Evolutionary conservation across 208 protist species (phyloP), one percentile per base, ranked within the genome.

Genomic region (Acanthamoeba lenticulata): DNA sequence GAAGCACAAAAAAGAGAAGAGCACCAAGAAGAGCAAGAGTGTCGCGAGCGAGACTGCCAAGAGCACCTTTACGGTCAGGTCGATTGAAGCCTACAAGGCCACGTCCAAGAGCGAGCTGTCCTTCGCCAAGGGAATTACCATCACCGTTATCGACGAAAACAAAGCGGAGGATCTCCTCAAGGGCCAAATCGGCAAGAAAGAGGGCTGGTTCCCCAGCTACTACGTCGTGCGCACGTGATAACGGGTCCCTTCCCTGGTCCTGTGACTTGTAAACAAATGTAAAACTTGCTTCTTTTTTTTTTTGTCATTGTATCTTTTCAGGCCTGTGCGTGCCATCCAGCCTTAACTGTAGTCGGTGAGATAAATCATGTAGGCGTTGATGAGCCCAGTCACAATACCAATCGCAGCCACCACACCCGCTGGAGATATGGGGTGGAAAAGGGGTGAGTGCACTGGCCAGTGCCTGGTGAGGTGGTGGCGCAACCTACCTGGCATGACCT

Each of bases 171-270:
- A n/a, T 57, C 38, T 57, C 3, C 57, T 88, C 44, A 34, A 57
- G 9, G 79, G 79, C 44, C 40, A 88, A n/a, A 27, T 88, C n/a
- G 79, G 45, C 79, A 88, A 88, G 79, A 88, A 88, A 40, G 79
- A 88, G 79, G 79, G 79, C 27, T 88, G 79, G 79, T 88, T 88
- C 44, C 79, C 79, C 2, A 34, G 13, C 44, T 88, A 38, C 79
- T 88, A 88, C 32, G 44, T 57, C 27, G 67, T 79, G 34, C 67
- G 67, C 60, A 69, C 60, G 60, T 69, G 27, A 21, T 6, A 27
- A 21, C 5, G n/a, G n/a, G n/a, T n/a, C n/a, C n/a, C n/a, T n/a
- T n/a, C 21, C 52, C 15, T 60, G 21, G 52, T 60, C 11, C 52
- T 60, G 21, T n/a, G 60, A 69, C 60, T 69, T 69, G 60, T 27